Evolutionary conservation across 2,329 filamentous ascomycete genomes (phyloP).

Genomic region (Colletotrichum liriopes): DNA sequence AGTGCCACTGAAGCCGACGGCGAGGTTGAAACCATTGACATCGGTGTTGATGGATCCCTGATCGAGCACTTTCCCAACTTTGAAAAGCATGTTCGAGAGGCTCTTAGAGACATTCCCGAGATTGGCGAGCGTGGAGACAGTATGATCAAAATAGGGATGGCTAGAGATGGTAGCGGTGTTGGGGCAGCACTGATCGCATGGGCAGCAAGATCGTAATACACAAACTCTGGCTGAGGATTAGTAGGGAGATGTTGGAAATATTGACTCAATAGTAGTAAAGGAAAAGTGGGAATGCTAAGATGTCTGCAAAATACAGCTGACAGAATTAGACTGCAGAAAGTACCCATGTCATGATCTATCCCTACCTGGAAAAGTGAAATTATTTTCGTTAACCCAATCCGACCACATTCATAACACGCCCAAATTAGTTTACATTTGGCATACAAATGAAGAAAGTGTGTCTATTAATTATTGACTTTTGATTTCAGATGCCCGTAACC

Average conservation of each 20-base stretch:
- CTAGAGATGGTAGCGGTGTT: conserved; percentile 81
- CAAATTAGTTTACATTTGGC: no score
- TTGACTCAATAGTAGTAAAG: no score
- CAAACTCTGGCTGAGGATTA: background rate
- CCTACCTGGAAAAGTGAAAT: no score
- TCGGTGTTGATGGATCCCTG: conserved; percentile 80
- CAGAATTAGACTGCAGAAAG: background rate
- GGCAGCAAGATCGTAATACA: conserved; percentile 29
- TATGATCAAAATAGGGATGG: conserved; percentile 78
- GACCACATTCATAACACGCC: no score
- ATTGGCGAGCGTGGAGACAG: conserved; percentile 75
- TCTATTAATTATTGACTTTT: no score
- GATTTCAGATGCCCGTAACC: no score
- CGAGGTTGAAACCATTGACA: conserved; percentile 67
- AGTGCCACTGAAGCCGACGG: conserved; percentile 34
- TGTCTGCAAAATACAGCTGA: no score
- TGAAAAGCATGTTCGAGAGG: conserved; percentile 75
- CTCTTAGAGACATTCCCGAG: conserved; percentile 73
- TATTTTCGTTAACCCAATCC: no score
- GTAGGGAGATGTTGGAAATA: background rate
- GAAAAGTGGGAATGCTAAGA: no score
- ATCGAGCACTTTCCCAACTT: conserved; percentile 83
- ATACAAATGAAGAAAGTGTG: no score
- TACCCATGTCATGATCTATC: no score
- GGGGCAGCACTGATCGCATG: conserved; percentile 79